Evolutionary conservation across 2,329 filamentous ascomycete species (phyloP).

Genomic region (Bipolaris gigantea): DNA sequence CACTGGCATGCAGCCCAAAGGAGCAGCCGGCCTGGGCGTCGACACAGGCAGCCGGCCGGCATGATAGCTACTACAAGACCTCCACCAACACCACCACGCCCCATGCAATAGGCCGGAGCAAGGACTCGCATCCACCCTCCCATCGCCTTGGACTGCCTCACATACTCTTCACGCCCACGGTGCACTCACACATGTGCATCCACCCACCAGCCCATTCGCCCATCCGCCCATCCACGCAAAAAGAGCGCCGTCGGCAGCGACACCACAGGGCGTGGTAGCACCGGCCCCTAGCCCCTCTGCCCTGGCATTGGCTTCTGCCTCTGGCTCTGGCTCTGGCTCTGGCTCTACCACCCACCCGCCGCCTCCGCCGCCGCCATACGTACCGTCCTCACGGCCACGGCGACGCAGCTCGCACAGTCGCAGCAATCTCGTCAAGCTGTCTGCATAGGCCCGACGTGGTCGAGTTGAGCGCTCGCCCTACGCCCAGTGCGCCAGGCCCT

Average conservation of each 20-base stretch:
- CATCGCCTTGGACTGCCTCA: too few relatives aligned
- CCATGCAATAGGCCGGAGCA: not conserved
- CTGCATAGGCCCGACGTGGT: slow-evolving; percentile 17
- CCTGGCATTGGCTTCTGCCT: too few relatives aligned
- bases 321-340: too few relatives aligned
- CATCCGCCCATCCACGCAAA: too few relatives aligned
- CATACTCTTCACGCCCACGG: slow-evolving; percentile 2
- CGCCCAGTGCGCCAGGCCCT: slow-evolving; percentile 22
- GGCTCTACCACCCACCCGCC: slow-evolving; percentile 2
- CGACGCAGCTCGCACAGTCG: slow-evolving; percentile 5
- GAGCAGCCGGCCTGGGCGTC: slow-evolving; percentile 11
- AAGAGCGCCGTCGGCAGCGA: slow-evolving; percentile 2
- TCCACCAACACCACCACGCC: not conserved
- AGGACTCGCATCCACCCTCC: too few relatives aligned
- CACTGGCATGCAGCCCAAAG: slow-evolving; percentile 16
- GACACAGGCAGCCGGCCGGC: slow-evolving; percentile 3
- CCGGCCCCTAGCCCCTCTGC: slow-evolving; percentile 18
- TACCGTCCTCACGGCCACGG: not conserved
- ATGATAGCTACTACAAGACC: not conserved
- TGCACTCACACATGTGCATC: too few relatives aligned
- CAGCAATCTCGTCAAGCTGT: slow-evolving; percentile 13
- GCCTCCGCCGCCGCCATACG: slow-evolving; percentile 6
- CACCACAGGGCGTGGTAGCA: slow-evolving; percentile 5
- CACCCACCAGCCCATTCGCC: too few relatives aligned
- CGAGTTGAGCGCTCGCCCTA: slow-evolving; percentile 16